A percentile compares a stretch with the other conserved stretches of the same genome.
Conservation (phyloP, 768 basidiomycete genomes). For the Hebeloma cylindrosporum region DNA sequence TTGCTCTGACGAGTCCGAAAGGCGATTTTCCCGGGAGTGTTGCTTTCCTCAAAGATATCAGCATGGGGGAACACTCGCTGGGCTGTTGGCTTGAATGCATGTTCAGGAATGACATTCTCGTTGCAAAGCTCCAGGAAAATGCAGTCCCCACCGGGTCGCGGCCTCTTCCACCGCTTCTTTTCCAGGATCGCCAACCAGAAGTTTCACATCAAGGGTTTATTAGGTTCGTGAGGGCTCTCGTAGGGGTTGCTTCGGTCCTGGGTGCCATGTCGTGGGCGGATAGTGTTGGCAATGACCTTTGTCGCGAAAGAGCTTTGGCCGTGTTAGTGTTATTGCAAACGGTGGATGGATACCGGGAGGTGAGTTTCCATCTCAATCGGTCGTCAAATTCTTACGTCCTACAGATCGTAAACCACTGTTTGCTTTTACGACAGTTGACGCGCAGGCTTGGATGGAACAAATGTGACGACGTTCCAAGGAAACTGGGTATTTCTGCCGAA, state of each 20-base stretch:
- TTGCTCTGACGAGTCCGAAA: constrained; percentile 54
- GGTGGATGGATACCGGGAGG: constrained; percentile 72
- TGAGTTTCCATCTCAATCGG: constrained; percentile 26
- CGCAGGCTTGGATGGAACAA: constrained; percentile 73
- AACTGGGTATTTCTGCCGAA: constrained; percentile 67
- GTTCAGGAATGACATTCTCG: constrained; percentile 55
- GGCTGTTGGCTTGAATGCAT: constrained; percentile 76
- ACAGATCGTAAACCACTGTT: constrained; percentile 74
- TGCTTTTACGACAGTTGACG: constrained; percentile 70
- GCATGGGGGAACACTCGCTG: constrained; percentile 62
- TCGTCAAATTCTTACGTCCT: constrained; percentile 6
- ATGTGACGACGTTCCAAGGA: constrained; percentile 58
- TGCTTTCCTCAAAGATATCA: constrained; percentile 57
- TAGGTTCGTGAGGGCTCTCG: constrained; percentile 59
- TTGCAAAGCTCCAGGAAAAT: constrained; percentile 43
- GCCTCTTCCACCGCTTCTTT: constrained; percentile 39
- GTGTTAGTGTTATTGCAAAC: constrained; percentile 67
- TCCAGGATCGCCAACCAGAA: constrained; percentile 28
- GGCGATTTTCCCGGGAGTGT: constrained; percentile 52
- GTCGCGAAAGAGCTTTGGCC: constrained; percentile 62
- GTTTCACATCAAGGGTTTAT: constrained; percentile 59
- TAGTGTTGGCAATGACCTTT: constrained; percentile 62
- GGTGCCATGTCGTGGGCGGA: constrained; percentile 82
- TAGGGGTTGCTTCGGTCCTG: constrained; percentile 67
- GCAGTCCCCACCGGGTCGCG: constrained; percentile 36